Percentiles rank a stretch among this genome's conserved stretches.
These are phyloP conservation scores for Amphirosellinia nigrospora DNA, from an alignment of 495 filamentous ascomycete genomes.

Conservation along the genomic window DNA sequence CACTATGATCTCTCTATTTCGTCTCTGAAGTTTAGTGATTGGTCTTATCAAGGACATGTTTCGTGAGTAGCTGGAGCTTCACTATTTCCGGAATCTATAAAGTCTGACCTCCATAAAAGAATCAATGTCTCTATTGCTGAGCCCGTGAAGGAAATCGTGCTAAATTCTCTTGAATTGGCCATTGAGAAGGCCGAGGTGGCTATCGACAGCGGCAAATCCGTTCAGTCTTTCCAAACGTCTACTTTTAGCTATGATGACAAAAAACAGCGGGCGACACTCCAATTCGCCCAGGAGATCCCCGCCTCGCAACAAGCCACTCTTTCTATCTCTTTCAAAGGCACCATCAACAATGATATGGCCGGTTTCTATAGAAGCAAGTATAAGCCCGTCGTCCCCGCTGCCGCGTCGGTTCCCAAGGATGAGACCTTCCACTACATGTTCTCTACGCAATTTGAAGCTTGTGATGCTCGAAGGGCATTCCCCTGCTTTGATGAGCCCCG, in stretches of 20 bases:
- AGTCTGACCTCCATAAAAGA: slow-evolving; percentile 25
- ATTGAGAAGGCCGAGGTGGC: slow-evolving; percentile 59
- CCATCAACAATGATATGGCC: slow-evolving; percentile 92
- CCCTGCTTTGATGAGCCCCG: slow-evolving; percentile 99
- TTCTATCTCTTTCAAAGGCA: slow-evolving; percentile 79
- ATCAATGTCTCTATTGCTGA: slow-evolving; percentile 65
- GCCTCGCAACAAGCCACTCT: slow-evolving; percentile 65
- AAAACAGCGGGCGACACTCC: slow-evolving; percentile 76
- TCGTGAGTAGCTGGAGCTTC: slow-evolving; percentile 53
- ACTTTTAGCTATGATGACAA: slow-evolving; percentile 78
- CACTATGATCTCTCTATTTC: slow-evolving; percentile 86
- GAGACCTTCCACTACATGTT: slow-evolving; percentile 88
- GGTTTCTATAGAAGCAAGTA: slow-evolving; percentile 97
- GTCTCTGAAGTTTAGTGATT: slow-evolving; percentile 76
- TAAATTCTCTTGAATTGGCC: slow-evolving; percentile 74
- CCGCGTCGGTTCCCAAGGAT: slow-evolving; percentile 76
- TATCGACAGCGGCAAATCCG: slow-evolving; percentile 53
- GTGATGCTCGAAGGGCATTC: slow-evolving; percentile 91
- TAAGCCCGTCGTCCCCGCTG: slow-evolving; percentile 73
- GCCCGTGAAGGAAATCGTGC: slow-evolving; percentile 69
- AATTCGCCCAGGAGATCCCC: slow-evolving; percentile 71
- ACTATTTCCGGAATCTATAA: slow-evolving; percentile 16
- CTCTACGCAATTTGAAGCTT: slow-evolving; percentile 96
- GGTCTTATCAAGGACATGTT: slow-evolving; percentile 83
- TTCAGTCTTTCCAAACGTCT: slow-evolving; percentile 62